A percentile compares a stretch with the other conserved stretches of the same genome.
Evolutionary conservation across 1,284 basidiomycete species (phyloP).

Genomic region (Ganoderma boninense): DNA sequence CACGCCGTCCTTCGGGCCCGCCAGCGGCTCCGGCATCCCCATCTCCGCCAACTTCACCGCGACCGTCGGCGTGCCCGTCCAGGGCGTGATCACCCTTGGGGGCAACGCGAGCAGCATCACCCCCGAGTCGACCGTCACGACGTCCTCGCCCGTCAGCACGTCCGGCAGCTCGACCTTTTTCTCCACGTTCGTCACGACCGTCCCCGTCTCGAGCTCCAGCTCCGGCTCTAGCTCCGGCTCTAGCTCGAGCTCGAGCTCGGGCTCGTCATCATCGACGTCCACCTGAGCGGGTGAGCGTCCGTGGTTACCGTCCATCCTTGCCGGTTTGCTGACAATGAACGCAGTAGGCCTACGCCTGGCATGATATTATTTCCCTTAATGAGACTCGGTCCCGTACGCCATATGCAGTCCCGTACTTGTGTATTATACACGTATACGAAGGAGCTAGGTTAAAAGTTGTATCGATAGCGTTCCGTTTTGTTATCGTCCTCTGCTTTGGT

Average conservation of each 20-base stretch:
- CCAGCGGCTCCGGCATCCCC: background rate
- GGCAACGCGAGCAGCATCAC: slow-evolving; percentile 1
- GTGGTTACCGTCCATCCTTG: background rate
- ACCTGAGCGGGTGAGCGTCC: background rate
- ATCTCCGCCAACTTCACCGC: slow-evolving; percentile 1
- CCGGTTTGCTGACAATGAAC: background rate
- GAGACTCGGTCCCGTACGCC: background rate
- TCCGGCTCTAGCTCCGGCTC: too few relatives aligned
- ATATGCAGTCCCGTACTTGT: background rate
- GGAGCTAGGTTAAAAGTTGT: background rate
- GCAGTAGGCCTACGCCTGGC: background rate
- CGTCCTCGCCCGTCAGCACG: background rate
- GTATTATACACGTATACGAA: background rate
- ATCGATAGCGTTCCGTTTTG: background rate
- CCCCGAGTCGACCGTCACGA: background rate
- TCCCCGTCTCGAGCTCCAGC: background rate
- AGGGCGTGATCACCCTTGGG: background rate
- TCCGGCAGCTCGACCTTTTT: background rate
- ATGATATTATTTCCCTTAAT: background rate
- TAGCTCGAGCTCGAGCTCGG: background rate
- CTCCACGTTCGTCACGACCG: background rate
- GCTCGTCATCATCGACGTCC: background rate
- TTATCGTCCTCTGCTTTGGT: background rate
- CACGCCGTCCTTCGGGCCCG: background rate
- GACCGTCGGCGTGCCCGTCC: background rate